These are phyloP conservation scores for Xylaria polymorpha DNA, from an alignment of 2,329 filamentous ascomycete genomes.

Conservation along the genomic window DNA sequence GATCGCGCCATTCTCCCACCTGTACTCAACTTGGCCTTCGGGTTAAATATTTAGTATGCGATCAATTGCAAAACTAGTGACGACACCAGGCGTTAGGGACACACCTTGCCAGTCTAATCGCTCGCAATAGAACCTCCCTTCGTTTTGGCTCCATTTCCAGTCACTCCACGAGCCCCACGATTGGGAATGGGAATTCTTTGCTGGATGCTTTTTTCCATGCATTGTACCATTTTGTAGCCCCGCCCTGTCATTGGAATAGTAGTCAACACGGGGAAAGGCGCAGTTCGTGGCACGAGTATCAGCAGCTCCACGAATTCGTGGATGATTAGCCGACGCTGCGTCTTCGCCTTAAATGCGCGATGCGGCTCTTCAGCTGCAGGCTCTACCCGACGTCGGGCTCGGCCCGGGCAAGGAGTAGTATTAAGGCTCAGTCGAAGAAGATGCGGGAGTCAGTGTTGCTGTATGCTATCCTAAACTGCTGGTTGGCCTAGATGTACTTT, in stretches of 20 bases:
- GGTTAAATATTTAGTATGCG: constrained; percentile 12
- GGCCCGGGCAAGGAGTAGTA: constrained; percentile 29
- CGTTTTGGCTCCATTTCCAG: constrained; percentile 44
- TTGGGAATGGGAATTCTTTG: constrained; percentile 41
- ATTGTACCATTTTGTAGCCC: constrained; percentile 49
- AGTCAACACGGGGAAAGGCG: constrained; percentile 37
- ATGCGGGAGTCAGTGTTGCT: constrained; percentile 32
- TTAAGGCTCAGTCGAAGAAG: constrained; percentile 27
- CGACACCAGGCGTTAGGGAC: constrained; percentile 28
- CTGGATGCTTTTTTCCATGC: constrained; percentile 44
- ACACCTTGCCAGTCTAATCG: constrained; percentile 45
- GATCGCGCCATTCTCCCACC: constrained; percentile 19
- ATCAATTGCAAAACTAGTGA: constrained; percentile 11
- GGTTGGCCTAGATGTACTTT: constrained; percentile 5
- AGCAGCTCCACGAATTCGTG: constrained; percentile 40
- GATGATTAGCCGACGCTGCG: constrained; percentile 38
- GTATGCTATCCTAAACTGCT: constrained; percentile 22
- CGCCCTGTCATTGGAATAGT: constrained; percentile 41
- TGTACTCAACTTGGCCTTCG: constrained; percentile 30
- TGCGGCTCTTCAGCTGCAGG: constrained; percentile 46
- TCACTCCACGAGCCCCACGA: constrained; percentile 43
- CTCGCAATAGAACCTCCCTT: constrained; percentile 42
- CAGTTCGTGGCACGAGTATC: constrained; percentile 39
- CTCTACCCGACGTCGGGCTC: constrained; percentile 37
- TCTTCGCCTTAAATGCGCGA: constrained; percentile 46